Evolutionary conservation across 129 eudicot genomes (phyloP), one percentile per base, ranked within the genome.

Genomic region (Lactuca saligna): DNA sequence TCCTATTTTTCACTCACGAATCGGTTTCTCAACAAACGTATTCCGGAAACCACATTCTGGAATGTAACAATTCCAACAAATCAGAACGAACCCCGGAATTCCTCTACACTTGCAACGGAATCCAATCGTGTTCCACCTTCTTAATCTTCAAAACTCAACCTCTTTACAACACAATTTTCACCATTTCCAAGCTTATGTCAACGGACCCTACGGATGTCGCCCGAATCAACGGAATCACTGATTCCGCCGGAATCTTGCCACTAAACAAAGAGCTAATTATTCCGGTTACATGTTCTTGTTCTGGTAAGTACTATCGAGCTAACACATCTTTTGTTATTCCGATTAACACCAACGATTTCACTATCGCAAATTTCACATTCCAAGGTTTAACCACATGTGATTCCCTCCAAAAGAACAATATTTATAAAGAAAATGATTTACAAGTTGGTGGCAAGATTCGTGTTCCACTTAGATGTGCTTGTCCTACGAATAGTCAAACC

Each of bases 401-500:
- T 69, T 77, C 87, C 0, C 85, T 89, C 16, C 61, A 38, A 60
- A 58, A 20, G 7, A 56, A 74, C 41, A 89, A 86, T 74, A 41
- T 71, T 17, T 89, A 79, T 2, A 14, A 38, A 17, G 44, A 54
- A 66, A 9, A 3, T 3, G 15, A 69, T 33, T 50, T 86, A 71
- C 7, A 13, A 5, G 8, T 55, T 0, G 90, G 86, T 10, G 34
- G 51, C 25, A 66, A 74, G 4, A 80, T 89, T 67, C 77, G n/a
- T 44, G 79, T 89, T 29, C 93, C 86, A 32, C 86, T 86, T 54
- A 79, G 90, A 66, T 89, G 96, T 75, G 93, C 90, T 14, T 86
- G 96, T 68, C 96, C 96, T 34, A 80, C n/a, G n/a, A 86, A 3
- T 29, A 63, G 75, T 69, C 96, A 89, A 76, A 55, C 68, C 8